These are phyloP conservation scores for Aotearoamyces nothofagi DNA, from an alignment of 2,329 filamentous ascomycete genomes.

Conservation along the genomic window DNA sequence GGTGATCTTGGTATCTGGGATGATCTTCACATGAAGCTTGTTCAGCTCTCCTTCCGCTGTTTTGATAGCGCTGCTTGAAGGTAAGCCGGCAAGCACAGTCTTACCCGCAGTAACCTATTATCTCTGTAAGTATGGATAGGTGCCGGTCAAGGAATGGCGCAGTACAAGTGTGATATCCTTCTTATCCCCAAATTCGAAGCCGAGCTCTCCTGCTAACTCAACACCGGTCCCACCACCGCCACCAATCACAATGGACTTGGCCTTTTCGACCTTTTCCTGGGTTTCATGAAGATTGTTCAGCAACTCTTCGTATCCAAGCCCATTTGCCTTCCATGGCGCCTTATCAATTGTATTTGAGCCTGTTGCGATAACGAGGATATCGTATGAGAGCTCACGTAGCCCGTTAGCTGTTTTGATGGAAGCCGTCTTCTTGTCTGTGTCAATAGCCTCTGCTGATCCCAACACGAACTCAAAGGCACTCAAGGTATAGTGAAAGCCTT, in stretches of 20 bases:
- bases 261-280: conserved; percentile 22
- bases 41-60: conserved; percentile 26
- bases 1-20: conserved; percentile 25
- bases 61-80: conserved; percentile 23
- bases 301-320: conserved; percentile 17
- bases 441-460: conserved; percentile 22
- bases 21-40: conserved; percentile 29
- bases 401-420: conserved; percentile 13
- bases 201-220: conserved; percentile 33
- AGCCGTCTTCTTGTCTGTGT: conserved; percentile 21
- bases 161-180: conserved; percentile 14
- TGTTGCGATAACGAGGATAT: conserved; percentile 23
- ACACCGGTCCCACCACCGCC: conserved; percentile 29
- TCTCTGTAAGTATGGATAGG: too few relatives aligned
- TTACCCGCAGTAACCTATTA: too few relatives aligned
- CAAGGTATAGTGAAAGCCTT: conserved; percentile 24
- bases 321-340: conserved; percentile 33
- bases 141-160: too few relatives aligned
- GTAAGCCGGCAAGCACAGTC: conserved; percentile 26
- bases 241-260: conserved; percentile 27
- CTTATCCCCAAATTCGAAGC: conserved; percentile 15
- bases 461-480: conserved; percentile 26
- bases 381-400: conserved; percentile 25
- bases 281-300: background rate
- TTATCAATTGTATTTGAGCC: conserved; percentile 18